phyloP scores from a whole-genome alignment of 2,329 filamentous ascomycete species.

The Gliomastix tumulicola region DNA sequence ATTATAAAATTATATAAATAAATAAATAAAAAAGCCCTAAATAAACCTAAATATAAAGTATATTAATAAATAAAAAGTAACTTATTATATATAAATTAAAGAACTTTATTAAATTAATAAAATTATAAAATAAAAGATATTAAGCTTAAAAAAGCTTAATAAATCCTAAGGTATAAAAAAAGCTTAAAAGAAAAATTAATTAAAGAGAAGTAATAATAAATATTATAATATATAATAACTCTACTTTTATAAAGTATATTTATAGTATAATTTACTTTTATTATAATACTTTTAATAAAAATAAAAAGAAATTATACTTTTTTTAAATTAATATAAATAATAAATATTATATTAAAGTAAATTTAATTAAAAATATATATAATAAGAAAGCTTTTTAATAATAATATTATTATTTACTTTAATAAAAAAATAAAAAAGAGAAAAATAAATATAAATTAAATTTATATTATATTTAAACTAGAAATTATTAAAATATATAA shows the following conservation, averaged over 20 bases:
- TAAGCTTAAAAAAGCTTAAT: background rate
- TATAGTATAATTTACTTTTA: background rate
- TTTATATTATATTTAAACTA: background rate
- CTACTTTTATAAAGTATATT: background rate
- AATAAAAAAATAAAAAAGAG: background rate
- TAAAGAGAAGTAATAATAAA: background rate
- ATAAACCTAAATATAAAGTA: background rate
- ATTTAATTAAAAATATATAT: background rate
- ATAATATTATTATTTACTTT: background rate
- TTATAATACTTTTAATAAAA: background rate
- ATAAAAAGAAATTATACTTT: background rate
- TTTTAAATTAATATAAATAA: background rate
- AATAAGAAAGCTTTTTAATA: background rate
- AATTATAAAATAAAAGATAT: background rate
- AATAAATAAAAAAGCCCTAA: background rate
- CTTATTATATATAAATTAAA: background rate
- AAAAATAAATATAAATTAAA: background rate
- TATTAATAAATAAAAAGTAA: background rate
- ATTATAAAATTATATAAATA: background rate
- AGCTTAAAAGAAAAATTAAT: background rate
- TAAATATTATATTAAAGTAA: background rate
- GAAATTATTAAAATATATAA: background rate
- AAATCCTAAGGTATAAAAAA: background rate
- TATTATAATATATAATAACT: background rate
- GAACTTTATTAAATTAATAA: background rate